Base-by-base conservation (phyloP, 805 yeast genomes). In the Zygoascus ofunaensis region DNA sequence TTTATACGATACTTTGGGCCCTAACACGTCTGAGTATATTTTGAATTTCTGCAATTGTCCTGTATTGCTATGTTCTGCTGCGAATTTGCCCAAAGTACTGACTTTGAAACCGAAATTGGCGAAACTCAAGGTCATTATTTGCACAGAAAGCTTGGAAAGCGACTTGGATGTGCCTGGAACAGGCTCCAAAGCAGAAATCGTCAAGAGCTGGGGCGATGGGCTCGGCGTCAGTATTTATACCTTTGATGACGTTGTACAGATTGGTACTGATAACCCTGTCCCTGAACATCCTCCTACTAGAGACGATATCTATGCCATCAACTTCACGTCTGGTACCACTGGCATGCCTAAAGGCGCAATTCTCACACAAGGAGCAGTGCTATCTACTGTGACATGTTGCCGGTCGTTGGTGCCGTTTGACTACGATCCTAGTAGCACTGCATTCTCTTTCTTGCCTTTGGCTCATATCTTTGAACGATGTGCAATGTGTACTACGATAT, bases 301-400 rank as follows among this genome's bases (percentile, higher is more conserved):
- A 1, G 71, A 74, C 14, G 70, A 73, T 20, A 39, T 73, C 17
- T 77, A 76, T 57, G 79, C 87, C 15, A 73, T 82, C 39, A 76
- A 81, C 5, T 81, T 80, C 58, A 82, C 89, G 2, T 78, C 85
- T 0, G 89, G 89, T 26, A 81, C 89, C 2, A 80, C 87, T 1
- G 87, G 87, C 15, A 61, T 71, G 15, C 89, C 89, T 39, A 81
- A 82, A 61, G 89, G 89, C 43, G 87, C 78, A 15, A 74, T 72
- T 19, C 47, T 75, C 36, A 65, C 74, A 5, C 86, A 81, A 41
- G 62, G 64, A 8, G 72, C 71, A 55, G 68, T 74, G 8, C 65
- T 72, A 10, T 71, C 82, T 2, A 72, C 69, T 4, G 72, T 76
- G 35, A 14, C 39, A 36, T 17, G 23, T 51, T 64, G 57, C 48